A percentile compares a stretch with the other conserved stretches of the same genome.
Conservation (phyloP, 116 monocot species). For the Dioscorea cayenensis region DNA sequence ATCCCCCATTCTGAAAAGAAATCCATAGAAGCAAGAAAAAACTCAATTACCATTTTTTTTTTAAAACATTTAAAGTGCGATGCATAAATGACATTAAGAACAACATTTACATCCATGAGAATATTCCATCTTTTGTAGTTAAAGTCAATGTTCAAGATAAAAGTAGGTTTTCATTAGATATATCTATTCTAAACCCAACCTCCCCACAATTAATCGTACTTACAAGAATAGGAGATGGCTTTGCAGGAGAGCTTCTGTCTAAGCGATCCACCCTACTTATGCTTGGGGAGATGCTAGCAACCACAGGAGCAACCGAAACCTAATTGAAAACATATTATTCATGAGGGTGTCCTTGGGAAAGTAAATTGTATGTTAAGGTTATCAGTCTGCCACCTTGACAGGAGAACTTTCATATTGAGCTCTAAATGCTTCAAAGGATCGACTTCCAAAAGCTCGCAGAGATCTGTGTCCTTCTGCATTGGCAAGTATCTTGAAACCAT, state of each 20-base stretch:
- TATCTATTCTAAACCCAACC: too few relatives aligned
- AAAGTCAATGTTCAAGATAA: not conserved
- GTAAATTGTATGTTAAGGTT: not conserved
- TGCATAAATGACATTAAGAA: slow-evolving; percentile 10
- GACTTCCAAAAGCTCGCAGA: slow-evolving; percentile 4
- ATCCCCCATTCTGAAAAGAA: slow-evolving; percentile 46
- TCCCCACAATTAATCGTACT: slow-evolving; percentile 1
- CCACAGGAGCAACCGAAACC: slow-evolving; percentile 47
- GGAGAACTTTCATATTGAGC: slow-evolving; percentile 42
- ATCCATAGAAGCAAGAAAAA: not conserved
- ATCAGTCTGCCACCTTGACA: slow-evolving; percentile 28
- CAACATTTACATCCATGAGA: slow-evolving; percentile 11
- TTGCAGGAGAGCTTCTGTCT: slow-evolving; percentile 69
- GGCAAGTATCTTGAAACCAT: slow-evolving; percentile 69
- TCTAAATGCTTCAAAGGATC: slow-evolving; percentile 16
- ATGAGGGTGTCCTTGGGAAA: not conserved
- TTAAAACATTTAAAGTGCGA: not conserved
- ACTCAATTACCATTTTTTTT: not conserved
- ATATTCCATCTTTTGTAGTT: not conserved
- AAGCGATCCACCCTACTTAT: slow-evolving; percentile 38
- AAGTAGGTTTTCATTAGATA: not conserved
- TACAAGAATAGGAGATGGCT: slow-evolving; percentile 45
- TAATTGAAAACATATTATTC: slow-evolving; percentile 11
- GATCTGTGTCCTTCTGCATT: slow-evolving; percentile 46
- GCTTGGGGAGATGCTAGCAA: slow-evolving; percentile 38